Conservation (phyloP, 164 flowering plant genomes). For the Brasenia schreberi region DNA sequence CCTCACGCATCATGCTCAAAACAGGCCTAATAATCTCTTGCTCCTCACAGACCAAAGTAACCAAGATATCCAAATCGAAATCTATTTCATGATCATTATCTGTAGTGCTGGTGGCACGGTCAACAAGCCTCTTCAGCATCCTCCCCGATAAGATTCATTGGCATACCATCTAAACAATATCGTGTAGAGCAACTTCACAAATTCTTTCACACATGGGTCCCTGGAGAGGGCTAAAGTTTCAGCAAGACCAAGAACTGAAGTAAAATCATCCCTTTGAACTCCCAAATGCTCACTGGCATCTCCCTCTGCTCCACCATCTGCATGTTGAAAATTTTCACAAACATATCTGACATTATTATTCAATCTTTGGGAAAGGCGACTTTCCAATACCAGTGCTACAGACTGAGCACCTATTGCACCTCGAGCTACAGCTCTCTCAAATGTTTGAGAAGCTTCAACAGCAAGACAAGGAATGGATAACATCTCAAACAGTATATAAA, state of each 20-base stretch:
- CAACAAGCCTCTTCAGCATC: slow-evolving; percentile 83
- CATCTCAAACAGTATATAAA: slow-evolving; percentile 74
- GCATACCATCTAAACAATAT: slow-evolving; percentile 59
- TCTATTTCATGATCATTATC: slow-evolving; percentile 59
- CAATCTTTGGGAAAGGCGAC: slow-evolving; percentile 29
- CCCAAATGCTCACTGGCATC: slow-evolving; percentile 33
- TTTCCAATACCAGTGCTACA: slow-evolving; percentile 75
- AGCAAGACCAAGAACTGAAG: slow-evolving; percentile 62
- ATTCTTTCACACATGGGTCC: slow-evolving; percentile 45
- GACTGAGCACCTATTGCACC: slow-evolving; percentile 59
- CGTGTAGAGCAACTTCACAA: slow-evolving; percentile 63
- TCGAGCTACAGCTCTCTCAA: slow-evolving; percentile 84
- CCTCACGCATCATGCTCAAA: slow-evolving; percentile 81
- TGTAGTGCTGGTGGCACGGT: slow-evolving; percentile 53
- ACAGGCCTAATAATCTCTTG: slow-evolving; percentile 65
- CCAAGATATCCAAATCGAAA: slow-evolving; percentile 56
- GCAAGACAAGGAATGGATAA: slow-evolving; percentile 74
- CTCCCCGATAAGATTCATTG: too few species aligned
- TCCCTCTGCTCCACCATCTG: slow-evolving; percentile 30
- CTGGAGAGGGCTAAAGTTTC: slow-evolving; percentile 67
- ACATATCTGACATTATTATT: slow-evolving; percentile 8
- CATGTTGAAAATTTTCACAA: slow-evolving; percentile 33
- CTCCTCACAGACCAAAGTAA: slow-evolving; percentile 24
- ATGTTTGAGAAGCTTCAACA: slow-evolving; percentile 74
- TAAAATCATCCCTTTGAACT: slow-evolving; percentile 48